Evolutionary conservation across 2,329 filamentous ascomycete species (phyloP).

Genomic region (Xylariaceae sp.): DNA sequence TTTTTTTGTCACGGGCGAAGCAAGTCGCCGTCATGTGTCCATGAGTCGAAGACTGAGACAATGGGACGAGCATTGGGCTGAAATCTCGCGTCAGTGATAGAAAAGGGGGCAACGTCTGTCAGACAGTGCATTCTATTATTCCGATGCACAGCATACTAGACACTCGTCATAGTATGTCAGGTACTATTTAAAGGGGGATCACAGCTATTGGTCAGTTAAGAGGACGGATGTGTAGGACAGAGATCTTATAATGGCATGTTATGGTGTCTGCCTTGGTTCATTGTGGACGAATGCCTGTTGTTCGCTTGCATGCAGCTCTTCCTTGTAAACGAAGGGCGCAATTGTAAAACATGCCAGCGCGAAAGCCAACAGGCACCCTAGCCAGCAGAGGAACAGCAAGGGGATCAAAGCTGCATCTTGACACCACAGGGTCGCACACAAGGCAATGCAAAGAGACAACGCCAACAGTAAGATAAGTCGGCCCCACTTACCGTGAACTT

Average conservation of each 20-base stretch:
- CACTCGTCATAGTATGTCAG: neutral
- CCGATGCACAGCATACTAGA: neutral
- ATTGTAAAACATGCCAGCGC: no score
- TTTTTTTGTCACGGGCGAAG: slow-evolving; percentile 24
- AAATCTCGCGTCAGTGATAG: slow-evolving; percentile 9
- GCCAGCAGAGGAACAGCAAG: neutral
- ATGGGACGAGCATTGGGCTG: slow-evolving; percentile 20
- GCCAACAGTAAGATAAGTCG: neutral
- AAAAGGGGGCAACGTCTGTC: neutral
- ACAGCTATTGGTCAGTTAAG: neutral
- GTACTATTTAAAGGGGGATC: neutral
- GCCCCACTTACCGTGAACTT: neutral
- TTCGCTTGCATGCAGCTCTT: no score
- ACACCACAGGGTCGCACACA: neutral
- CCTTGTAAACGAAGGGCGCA: no score
- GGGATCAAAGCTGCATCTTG: neutral
- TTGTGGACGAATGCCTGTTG: no score
- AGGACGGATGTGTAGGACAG: neutral
- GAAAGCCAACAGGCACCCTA: neutral
- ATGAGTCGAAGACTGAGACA: slow-evolving; percentile 15
- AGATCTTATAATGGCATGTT: neutral
- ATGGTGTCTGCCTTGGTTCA: no score
- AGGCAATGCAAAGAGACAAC: neutral
- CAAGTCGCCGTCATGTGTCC: slow-evolving; percentile 12
- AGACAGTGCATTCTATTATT: neutral